phyloP scores from a whole-genome alignment of 805 yeast genomes.

The Saccharomycopsis babjevae region DNA sequence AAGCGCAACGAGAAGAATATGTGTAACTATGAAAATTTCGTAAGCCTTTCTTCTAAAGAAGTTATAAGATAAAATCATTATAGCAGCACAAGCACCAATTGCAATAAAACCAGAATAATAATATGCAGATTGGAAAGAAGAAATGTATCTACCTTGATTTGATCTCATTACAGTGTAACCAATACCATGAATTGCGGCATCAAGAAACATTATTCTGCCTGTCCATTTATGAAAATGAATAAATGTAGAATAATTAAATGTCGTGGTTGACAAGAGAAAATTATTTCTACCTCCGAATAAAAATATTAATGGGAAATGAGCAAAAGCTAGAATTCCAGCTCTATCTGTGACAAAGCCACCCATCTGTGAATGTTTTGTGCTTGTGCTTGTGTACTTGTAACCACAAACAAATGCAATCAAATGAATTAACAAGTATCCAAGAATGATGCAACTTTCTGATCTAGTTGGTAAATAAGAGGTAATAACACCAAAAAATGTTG shows the following conservation, averaged over 20 bases:
- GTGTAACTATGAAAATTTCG: slow-evolving; percentile 50
- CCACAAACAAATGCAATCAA: slow-evolving; percentile 22
- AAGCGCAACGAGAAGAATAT: slow-evolving; percentile 43
- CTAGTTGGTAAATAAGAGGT: slow-evolving; percentile 29
- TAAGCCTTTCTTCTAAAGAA: slow-evolving; percentile 43
- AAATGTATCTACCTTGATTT: neutral
- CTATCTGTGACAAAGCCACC: slow-evolving; percentile 34
- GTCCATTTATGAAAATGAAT: slow-evolving; percentile 60
- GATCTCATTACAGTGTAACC: neutral
- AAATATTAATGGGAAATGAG: slow-evolving; percentile 43
- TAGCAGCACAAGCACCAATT: slow-evolving; percentile 29
- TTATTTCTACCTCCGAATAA: slow-evolving; percentile 69
- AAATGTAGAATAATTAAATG: slow-evolving; percentile 54
- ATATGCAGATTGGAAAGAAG: slow-evolving; percentile 24
- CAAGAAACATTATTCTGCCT: slow-evolving; percentile 34
- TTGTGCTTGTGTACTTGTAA: slow-evolving; percentile 24
- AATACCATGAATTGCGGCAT: slow-evolving; percentile 11
- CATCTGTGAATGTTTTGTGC: slow-evolving; percentile 27
- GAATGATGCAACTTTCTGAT: slow-evolving; percentile 28
- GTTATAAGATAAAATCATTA: slow-evolving; percentile 38
- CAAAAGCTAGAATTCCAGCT: slow-evolving; percentile 26
- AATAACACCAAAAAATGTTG: slow-evolving; percentile 15
- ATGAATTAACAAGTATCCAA: slow-evolving; percentile 26
- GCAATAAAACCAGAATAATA: slow-evolving; percentile 40
- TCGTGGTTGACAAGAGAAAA: slow-evolving; percentile 48